A percentile compares a stretch with the other conserved stretches of the same genome.
Conservation (phyloP, 176 grass and related monocot species). For the Oryza coarctata region DNA sequence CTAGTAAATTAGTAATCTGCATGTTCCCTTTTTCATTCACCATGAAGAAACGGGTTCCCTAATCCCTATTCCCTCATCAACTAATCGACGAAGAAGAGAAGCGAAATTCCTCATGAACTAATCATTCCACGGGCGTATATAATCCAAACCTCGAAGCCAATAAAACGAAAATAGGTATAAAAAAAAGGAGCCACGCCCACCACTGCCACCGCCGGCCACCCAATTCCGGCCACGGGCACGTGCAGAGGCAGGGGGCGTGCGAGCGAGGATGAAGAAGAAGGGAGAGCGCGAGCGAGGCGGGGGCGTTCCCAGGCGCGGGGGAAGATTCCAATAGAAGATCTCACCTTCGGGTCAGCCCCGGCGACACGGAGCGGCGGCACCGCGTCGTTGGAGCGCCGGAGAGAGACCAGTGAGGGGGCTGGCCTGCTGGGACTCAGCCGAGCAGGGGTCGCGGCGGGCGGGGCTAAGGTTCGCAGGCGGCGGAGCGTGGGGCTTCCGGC, state of each 20-base stretch:
- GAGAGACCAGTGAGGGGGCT: slow-evolving; percentile 1
- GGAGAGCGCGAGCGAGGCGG: no score
- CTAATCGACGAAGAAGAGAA: background rate
- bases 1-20: background rate
- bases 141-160: background rate
- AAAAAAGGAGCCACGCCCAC: background rate
- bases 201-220: no score
- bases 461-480: background rate
- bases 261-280: no score
- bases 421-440: slow-evolving; percentile 9
- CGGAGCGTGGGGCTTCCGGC: slow-evolving; percentile 28
- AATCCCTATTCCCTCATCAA: background rate
- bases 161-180: background rate
- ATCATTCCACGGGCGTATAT: background rate
- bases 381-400: slow-evolving; percentile 37
- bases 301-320: background rate
- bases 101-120: slow-evolving; percentile 1
- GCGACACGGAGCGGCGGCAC: slow-evolving; percentile 47
- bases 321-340: background rate
- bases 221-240: background rate
- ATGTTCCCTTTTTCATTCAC: background rate
- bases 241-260: background rate
- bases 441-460: slow-evolving; percentile 7
- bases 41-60: background rate
- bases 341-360: slow-evolving; percentile 44